Base-by-base conservation (phyloP, 352 stramenopile species). In the Globisporangium iwayamae region DNA sequence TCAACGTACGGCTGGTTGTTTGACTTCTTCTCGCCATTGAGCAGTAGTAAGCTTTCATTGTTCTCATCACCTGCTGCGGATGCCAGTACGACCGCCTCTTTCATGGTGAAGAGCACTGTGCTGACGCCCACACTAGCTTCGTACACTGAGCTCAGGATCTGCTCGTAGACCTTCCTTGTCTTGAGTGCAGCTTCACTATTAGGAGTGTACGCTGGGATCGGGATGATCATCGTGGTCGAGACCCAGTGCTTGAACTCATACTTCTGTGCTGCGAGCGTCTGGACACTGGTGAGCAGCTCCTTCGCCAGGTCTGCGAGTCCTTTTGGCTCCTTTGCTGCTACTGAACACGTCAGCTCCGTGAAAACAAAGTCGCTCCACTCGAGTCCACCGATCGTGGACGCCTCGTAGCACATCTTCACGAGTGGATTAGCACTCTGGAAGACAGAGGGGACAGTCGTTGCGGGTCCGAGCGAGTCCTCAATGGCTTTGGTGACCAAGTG, bases 281-380 rank as follows among this genome's bases (percentile, higher is more conserved):
- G 71, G 10, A 81, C 25, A 2, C 56, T 73, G 14, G 20, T 34
- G 22, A 80, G 48, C 25, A 91, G 56, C 39, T 85, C 76, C 5
- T 54, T 62, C 4, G 73, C 53, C 25, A 93, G 59, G 0, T 83
- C 76, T 0, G 54, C 66, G 0, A 67, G 1, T 1, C 53, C 56
- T 36, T 69, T 81, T 43, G 32, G 30, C 11, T 79, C 69, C 16
- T 34, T 63, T 8, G 18, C 39, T 18, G 55, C 47, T 9, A 30
- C 68, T 13, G 16, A 51, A 36, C 9, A 65, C 68, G 34, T 57
- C 20, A 93, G 34, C 30, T 83, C 72, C 0, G 79, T 72, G 60
- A 91, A 89, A n/a, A 76, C 68, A 60, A 93, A 90, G 65, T 91
- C 84, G n/a, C 72, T 90, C 84, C 84, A 91, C 68, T 88, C 75